These are phyloP conservation scores for Fusarium luffae DNA, from an alignment of 2,329 filamentous ascomycete species.

Conservation along the genomic window DNA sequence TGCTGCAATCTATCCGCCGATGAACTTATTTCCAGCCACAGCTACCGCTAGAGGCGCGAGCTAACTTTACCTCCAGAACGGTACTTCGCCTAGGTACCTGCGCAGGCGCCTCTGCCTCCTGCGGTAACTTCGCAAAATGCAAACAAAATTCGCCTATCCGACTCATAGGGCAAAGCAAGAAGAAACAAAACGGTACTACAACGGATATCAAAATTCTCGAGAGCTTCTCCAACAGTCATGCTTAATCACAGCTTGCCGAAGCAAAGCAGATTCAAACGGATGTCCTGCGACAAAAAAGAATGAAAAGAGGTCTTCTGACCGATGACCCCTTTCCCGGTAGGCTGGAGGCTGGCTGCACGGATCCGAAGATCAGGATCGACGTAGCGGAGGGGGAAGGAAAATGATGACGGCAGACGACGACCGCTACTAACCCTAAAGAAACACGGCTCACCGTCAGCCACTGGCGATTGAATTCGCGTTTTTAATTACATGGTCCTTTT, in stretches of 20 bases:
- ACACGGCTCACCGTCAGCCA: conserved; percentile 36
- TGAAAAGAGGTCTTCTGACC: conserved; percentile 32
- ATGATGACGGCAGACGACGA: conserved; percentile 39
- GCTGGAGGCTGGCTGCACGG: conserved; percentile 41
- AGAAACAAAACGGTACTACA: neutral
- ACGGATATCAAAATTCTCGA: conserved; percentile 2
- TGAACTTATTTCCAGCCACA: conserved; percentile 26
- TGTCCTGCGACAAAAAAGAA: conserved; percentile 8
- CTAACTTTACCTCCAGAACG: neutral
- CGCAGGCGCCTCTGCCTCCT: neutral
- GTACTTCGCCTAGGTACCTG: neutral
- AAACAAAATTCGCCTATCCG: neutral
- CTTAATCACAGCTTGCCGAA: conserved; percentile 8
- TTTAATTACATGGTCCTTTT: conserved; percentile 10
- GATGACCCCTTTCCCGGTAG: conserved; percentile 39
- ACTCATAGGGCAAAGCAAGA: neutral
- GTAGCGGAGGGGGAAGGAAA: conserved; percentile 30
- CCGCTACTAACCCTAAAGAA: conserved; percentile 25
- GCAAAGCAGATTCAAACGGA: conserved; percentile 17
- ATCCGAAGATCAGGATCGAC: conserved; percentile 47
- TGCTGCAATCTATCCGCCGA: conserved; percentile 15
- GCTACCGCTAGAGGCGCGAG: neutral
- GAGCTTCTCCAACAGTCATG: conserved; percentile 1
- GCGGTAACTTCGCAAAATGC: neutral
- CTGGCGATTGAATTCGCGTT: conserved; percentile 5